Percentiles rank a stretch among this genome's conserved stretches.
phyloP scores from a whole-genome alignment of 306 rosid species.

The Calophaca sinica region DNA sequence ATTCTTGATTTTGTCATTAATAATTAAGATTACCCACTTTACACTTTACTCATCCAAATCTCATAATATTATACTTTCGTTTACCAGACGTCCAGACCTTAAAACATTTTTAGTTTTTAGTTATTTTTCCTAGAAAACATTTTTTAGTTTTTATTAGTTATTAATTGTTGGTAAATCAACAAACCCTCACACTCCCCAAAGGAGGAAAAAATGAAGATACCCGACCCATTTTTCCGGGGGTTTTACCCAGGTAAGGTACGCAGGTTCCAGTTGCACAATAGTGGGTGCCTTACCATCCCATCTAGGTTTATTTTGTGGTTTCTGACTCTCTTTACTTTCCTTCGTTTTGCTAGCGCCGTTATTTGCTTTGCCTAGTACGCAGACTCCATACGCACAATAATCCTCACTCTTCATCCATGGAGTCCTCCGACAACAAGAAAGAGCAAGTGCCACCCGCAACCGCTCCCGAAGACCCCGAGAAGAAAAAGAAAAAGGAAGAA shows the following conservation, averaged over 20 bases:
- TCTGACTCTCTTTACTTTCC: background rate
- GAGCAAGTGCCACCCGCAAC: conserved; percentile 40
- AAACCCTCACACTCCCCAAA: too few relatives aligned
- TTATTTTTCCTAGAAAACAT: too few relatives aligned
- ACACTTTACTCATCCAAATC: too few relatives aligned
- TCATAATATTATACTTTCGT: too few relatives aligned
- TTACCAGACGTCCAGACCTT: too few relatives aligned
- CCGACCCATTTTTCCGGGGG: conserved; percentile 23
- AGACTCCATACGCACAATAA: conserved; percentile 1
- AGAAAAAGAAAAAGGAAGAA: conserved; percentile 91
- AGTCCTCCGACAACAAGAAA: conserved; percentile 39
- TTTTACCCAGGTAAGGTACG: conserved; percentile 4
- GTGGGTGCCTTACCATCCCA: background rate
- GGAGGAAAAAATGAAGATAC: conserved; percentile 34
- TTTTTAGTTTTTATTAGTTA: too few relatives aligned
- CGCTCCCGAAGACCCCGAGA: conserved; percentile 83
- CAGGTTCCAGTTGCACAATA: background rate
- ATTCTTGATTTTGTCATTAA: too few relatives aligned
- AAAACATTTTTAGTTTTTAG: too few relatives aligned
- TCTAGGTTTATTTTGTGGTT: conserved; percentile 3
- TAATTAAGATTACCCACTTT: too few relatives aligned
- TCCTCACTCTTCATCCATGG: conserved; percentile 47
- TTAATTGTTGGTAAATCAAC: too few relatives aligned
- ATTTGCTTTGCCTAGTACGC: conserved; percentile 23
- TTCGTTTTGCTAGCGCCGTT: conserved; percentile 24